These are phyloP conservation scores for Amanita pseudoporphyria DNA, from an alignment of 768 basidiomycete species.

Conservation along the genomic window DNA sequence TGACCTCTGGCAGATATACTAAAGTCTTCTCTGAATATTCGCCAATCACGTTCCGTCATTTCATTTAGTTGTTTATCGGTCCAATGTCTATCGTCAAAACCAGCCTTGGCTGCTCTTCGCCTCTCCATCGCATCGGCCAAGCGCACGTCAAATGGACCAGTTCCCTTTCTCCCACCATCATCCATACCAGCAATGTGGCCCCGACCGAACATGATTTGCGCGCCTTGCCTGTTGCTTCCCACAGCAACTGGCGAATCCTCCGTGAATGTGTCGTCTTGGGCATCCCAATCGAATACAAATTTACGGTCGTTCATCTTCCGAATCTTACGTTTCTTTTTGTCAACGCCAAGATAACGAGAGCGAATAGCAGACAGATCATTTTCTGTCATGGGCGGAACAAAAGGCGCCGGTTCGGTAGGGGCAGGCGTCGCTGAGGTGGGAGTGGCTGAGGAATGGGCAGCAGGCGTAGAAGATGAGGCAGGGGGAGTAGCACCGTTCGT, in stretches of 20 bases:
- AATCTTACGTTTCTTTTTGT: slow-evolving; percentile 90
- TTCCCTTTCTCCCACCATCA: slow-evolving; percentile 34
- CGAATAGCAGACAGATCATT: slow-evolving; percentile 76
- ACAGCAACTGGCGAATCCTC: slow-evolving; percentile 66
- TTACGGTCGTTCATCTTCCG: slow-evolving; percentile 94
- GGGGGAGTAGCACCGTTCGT: slow-evolving; percentile 45
- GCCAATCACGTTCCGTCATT: slow-evolving; percentile 98
- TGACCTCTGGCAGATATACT: slow-evolving; percentile 86
- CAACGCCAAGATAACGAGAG: slow-evolving; percentile 89
- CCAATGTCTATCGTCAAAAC: slow-evolving; percentile 95
- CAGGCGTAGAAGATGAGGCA: slow-evolving; percentile 21
- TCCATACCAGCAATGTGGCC: slow-evolving; percentile 84
- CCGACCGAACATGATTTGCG: slow-evolving; percentile 83
- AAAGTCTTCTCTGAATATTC: slow-evolving; percentile 98
- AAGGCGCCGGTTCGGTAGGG: slow-evolving; percentile 26
- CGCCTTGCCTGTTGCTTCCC: slow-evolving; percentile 67
- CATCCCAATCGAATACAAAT: slow-evolving; percentile 99
- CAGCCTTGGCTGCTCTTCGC: slow-evolving; percentile 68
- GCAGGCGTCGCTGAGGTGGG: slow-evolving; percentile 21
- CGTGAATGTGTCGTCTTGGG: slow-evolving; percentile 86
- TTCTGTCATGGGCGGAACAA: slow-evolving; percentile 64
- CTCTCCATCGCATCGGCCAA: slow-evolving; percentile 80
- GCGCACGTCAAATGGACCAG: slow-evolving; percentile 29
- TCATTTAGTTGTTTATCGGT: slow-evolving; percentile 85
- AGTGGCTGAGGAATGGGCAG: slow-evolving; percentile 29